Percentiles rank a stretch among this genome's conserved stretches.
phyloP scores from a whole-genome alignment of 192 early-diverging fungal genomes.

The Gonapodya sp. region DNA sequence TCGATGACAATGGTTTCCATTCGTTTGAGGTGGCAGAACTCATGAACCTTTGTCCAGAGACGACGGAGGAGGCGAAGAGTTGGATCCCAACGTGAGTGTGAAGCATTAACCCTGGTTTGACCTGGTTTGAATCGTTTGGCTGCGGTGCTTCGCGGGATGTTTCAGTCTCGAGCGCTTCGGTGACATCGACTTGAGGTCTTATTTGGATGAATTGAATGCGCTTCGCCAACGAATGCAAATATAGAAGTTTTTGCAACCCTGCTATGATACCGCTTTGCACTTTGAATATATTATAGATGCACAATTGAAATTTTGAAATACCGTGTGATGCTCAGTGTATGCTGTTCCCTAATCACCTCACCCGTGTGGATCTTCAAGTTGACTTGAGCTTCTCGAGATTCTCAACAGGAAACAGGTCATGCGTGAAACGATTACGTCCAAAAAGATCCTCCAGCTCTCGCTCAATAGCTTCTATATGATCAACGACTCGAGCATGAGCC shows the following conservation, averaged over 20 bases:
- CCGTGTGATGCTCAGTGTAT: no score
- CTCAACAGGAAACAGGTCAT: background rate
- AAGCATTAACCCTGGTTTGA: background rate
- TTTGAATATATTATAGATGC: no score
- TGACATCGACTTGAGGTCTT: background rate
- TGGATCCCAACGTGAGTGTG: background rate
- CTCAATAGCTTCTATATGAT: background rate
- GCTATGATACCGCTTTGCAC: background rate
- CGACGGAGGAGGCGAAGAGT: background rate
- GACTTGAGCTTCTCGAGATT: no score
- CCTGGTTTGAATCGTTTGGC: no score
- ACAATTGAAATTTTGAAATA: no score
- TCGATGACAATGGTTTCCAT: background rate
- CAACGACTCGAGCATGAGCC: background rate
- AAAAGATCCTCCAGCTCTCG: background rate
- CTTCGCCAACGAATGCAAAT: background rate
- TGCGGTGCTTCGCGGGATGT: no score
- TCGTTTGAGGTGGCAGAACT: background rate
- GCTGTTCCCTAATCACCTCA: no score
- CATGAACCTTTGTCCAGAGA: background rate
- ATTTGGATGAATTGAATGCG: background rate
- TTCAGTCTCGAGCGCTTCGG: background rate
- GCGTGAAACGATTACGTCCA: background rate
- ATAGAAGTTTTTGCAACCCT: background rate
- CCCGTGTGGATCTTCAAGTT: no score